These are phyloP conservation scores for Cryphonectria carpinicola DNA, from an alignment of 2,329 filamentous ascomycete species.

Conservation along the genomic window DNA sequence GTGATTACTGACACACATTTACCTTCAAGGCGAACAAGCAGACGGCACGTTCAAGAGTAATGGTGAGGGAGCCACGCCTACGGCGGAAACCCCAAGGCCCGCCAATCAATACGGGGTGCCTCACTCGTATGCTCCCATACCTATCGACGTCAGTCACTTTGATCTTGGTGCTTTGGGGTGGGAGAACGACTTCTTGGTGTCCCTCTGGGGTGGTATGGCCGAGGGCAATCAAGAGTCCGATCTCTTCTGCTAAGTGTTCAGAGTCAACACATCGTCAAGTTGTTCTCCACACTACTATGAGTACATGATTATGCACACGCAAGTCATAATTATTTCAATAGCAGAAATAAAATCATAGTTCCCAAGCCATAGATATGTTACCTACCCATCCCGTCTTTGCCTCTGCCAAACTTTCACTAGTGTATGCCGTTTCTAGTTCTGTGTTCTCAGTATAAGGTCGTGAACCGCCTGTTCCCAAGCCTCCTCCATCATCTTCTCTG, in stretches of 20 bases:
- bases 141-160: slow-evolving; percentile 21
- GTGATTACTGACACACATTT: background rate
- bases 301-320: background rate
- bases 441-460: background rate
- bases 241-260: slow-evolving; percentile 15
- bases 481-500: slow-evolving; percentile 42
- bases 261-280: background rate
- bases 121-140: slow-evolving; percentile 20
- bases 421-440: background rate
- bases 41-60: background rate
- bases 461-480: slow-evolving; percentile 32
- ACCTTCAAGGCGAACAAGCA: slow-evolving; percentile 7
- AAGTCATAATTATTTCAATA: background rate
- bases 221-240: slow-evolving; percentile 21
- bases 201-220: slow-evolving; percentile 12
- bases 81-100: background rate
- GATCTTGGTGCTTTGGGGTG: slow-evolving; percentile 24
- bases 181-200: slow-evolving; percentile 21
- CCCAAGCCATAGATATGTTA: background rate
- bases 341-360: background rate
- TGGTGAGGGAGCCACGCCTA: background rate
- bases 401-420: background rate
- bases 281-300: background rate
- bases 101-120: slow-evolving; percentile 9
- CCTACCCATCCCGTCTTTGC: too few relatives aligned